A percentile compares a stretch with the other conserved stretches of the same genome.
phyloP scores from a whole-genome alignment of 106 monocot genomes.

The Vanilla planifolia region DNA sequence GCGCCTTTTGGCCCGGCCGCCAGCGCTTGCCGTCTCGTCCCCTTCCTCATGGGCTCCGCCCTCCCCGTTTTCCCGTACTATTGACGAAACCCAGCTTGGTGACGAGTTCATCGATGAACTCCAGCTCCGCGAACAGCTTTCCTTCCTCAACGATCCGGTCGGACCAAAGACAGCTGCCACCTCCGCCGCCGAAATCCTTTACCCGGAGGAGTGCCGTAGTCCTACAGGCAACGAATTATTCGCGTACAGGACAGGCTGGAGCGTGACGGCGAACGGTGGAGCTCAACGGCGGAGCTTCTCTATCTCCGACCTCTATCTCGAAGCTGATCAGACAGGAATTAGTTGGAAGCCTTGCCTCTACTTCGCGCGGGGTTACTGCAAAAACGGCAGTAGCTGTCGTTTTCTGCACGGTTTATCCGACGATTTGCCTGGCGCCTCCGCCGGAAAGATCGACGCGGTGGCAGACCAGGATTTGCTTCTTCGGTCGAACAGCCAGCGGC shows the following conservation, averaged over 20 bases:
- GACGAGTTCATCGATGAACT: slow-evolving; percentile 48
- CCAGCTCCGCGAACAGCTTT: slow-evolving; percentile 59
- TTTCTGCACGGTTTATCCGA: slow-evolving; percentile 64
- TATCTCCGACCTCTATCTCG: slow-evolving; percentile 48
- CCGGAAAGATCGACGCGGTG: slow-evolving; percentile 34
- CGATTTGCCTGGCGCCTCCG: slow-evolving; percentile 15
- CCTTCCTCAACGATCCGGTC: slow-evolving; percentile 45
- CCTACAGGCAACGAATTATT: slow-evolving; percentile 26
- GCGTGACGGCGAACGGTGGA: slow-evolving; percentile 24
- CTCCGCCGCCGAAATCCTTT: slow-evolving; percentile 13
- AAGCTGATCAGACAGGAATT: slow-evolving; percentile 14
- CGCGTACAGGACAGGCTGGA: slow-evolving; percentile 39
- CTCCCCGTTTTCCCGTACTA: background rate
- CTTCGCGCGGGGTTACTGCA: slow-evolving; percentile 85
- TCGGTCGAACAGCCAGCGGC: slow-evolving; percentile 68
- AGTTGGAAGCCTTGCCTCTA: slow-evolving; percentile 88
- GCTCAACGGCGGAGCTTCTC: slow-evolving; percentile 43
- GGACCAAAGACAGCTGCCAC: too few species aligned
- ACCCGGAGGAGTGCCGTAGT: slow-evolving; percentile 36
- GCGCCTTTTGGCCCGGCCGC: slow-evolving; percentile 17
- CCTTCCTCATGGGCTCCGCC: slow-evolving; percentile 3
- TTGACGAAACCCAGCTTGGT: slow-evolving; percentile 9
- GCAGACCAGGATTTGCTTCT: slow-evolving; percentile 72
- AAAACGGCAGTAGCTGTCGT: slow-evolving; percentile 74
- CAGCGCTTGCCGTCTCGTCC: background rate